Evolutionary conservation across 352 stramenopile species (phyloP).

Genomic region (Phytophthora syringae): DNA sequence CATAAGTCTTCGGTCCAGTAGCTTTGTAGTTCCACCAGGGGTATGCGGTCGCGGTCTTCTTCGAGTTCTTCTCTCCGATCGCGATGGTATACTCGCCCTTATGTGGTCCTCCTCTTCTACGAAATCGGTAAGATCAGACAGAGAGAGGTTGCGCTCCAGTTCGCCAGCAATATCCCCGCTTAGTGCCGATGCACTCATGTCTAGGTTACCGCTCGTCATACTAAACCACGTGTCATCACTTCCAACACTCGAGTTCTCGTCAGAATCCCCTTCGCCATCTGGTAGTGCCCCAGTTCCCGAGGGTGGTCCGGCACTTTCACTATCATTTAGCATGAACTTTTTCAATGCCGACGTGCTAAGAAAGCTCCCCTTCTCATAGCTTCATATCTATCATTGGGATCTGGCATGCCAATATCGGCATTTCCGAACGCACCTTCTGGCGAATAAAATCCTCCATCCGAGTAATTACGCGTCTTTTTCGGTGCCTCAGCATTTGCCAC

Average conservation of each 20-base stretch:
- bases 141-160: conserved; percentile 21
- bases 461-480: conserved; percentile 33
- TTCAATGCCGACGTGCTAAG: conserved; percentile 62
- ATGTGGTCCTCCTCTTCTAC: not conserved
- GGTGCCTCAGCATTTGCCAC: conserved; percentile 37
- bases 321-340: conserved; percentile 54
- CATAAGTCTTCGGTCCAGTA: conserved; percentile 74
- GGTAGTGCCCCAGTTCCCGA: conserved; percentile 22
- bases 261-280: conserved; percentile 46
- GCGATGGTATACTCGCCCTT: conserved; percentile 14
- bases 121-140: conserved; percentile 27
- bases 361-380: conserved; percentile 46
- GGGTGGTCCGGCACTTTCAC: conserved; percentile 19
- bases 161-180: conserved; percentile 19
- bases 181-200: conserved; percentile 33
- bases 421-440: conserved; percentile 20
- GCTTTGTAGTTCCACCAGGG: conserved; percentile 38
- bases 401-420: conserved; percentile 4
- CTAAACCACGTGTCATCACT: conserved; percentile 93
- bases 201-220: conserved; percentile 74
- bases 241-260: conserved; percentile 71
- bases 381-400: conserved; percentile 28
- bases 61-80: conserved; percentile 33
- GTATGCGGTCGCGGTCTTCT: conserved; percentile 35
- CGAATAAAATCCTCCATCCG: conserved; percentile 18